Conservation (phyloP, 495 filamentous ascomycete species). For the Amphirosellinia nigrospora region DNA sequence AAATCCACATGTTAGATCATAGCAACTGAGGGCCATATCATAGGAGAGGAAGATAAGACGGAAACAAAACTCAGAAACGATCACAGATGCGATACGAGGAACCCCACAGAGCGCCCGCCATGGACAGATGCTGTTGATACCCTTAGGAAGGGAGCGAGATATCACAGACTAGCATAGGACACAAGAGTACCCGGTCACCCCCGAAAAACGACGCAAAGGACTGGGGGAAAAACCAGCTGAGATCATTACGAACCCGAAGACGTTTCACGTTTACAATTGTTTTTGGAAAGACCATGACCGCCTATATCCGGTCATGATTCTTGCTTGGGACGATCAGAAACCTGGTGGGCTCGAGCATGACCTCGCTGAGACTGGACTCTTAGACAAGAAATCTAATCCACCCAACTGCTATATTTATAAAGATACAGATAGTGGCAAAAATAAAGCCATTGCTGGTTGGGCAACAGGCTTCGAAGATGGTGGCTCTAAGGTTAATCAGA, state of each 20-base stretch:
- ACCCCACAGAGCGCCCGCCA: too few relatives aligned
- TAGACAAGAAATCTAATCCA: constrained; percentile 28
- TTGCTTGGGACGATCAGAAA: constrained; percentile 44
- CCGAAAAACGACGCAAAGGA: background rate
- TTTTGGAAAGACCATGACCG: constrained; percentile 37
- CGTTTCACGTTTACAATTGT: constrained; percentile 44
- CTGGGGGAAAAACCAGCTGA: background rate
- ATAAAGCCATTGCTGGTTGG: constrained; percentile 46
- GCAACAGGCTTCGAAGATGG: constrained; percentile 47
- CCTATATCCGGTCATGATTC: constrained; percentile 48
- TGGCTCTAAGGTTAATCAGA: constrained; percentile 38
- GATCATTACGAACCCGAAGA: constrained; percentile 34
- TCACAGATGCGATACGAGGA: background rate
- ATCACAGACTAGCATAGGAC: background rate
- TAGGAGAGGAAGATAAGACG: background rate
- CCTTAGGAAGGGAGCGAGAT: background rate
- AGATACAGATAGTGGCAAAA: background rate
- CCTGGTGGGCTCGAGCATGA: constrained; percentile 44
- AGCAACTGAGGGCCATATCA: background rate
- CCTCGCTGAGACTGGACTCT: constrained; percentile 42
- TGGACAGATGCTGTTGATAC: background rate
- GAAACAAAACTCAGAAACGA: background rate
- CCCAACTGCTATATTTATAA: constrained; percentile 48
- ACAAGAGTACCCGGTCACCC: background rate
- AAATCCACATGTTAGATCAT: too few relatives aligned